Evolutionary conservation across 208 protist genomes (phyloP), one percentile per base, ranked within the genome.

Genomic region (Acanthamoeba comandoni): DNA sequence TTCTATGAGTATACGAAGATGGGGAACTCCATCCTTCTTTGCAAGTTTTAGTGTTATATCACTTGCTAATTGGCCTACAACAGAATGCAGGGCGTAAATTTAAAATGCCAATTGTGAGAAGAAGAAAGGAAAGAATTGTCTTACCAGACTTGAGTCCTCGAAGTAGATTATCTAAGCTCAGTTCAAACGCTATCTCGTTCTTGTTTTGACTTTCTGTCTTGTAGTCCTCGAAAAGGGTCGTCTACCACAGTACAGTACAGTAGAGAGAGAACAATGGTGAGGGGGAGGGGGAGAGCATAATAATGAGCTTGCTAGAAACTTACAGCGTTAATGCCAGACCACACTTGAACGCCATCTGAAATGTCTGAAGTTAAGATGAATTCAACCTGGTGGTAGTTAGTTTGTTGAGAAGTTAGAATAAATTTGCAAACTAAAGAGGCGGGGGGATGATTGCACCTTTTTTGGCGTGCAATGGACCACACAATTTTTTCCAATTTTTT

Each of bases 171-270:
- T 93, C 86, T 12, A 93, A 49, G 43, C 80, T 43, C 0, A 94
- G 62, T 51, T 94, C 87, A 53, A 94, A 91, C 35, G 88, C 79
- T 26, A 94, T 94, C 24, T 93, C 87, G 52, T 94, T 94, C 13
- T 93, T 71, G 39, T 88, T 88, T 17, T 93, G 51, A 71, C 91
- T 93, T 15, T 93, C 49, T 4, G 93, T 92, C 12, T 22, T 26
- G 15, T 88, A 77, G 17, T 93, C 87, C 29, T 94, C 93, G 84
- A 94, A 94, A 29, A 94, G 71, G 0, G 60, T 22, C 9, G 67
- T 49, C 91, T 92, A 22, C 12, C 5, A 77, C 8, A 52, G 22
- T 69, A 8, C 7, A 11, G 62, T n/a, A 39, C 35, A 69, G 62
- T 17, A 7, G 55, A 62, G 19, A 62, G 55, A 62, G 19, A 62